These are phyloP conservation scores for Coemansia sp. DNA, from an alignment of 192 early-diverging fungal genomes.

Conservation along the genomic window DNA sequence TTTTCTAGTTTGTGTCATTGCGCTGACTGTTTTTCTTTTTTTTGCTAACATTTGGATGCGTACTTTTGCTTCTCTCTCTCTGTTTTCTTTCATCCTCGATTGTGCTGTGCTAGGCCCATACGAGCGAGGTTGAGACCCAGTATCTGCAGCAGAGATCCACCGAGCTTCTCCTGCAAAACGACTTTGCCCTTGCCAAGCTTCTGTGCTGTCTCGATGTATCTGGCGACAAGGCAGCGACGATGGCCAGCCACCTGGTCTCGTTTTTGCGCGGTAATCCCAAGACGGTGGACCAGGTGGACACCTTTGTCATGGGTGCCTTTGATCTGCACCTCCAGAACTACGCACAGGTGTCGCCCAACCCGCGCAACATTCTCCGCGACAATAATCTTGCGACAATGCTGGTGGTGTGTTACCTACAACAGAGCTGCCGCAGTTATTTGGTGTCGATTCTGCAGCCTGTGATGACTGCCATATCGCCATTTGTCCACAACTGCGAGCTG, in stretches of 20 bases:
- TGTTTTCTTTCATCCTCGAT: background rate
- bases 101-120: slow-evolving; percentile 25
- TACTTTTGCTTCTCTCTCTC: background rate
- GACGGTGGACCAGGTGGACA: slow-evolving; percentile 36
- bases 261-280: slow-evolving; percentile 51
- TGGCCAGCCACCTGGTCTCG: slow-evolving; percentile 53
- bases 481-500: slow-evolving; percentile 55
- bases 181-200: slow-evolving; percentile 35
- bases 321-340: slow-evolving; percentile 39
- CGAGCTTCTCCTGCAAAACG: slow-evolving; percentile 39
- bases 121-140: slow-evolving; percentile 50
- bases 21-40: background rate
- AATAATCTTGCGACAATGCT: slow-evolving; percentile 56
- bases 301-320: slow-evolving; percentile 49
- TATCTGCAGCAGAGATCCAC: slow-evolving; percentile 53
- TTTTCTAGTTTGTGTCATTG: background rate
- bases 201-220: slow-evolving; percentile 44
- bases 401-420: slow-evolving; percentile 53
- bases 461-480: slow-evolving; percentile 40
- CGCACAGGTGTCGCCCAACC: slow-evolving; percentile 24
- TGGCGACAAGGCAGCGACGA: slow-evolving; percentile 48
- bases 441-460: slow-evolving; percentile 54
- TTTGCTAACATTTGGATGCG: background rate
- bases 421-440: slow-evolving; percentile 46
- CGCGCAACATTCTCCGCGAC: slow-evolving; percentile 42